A percentile compares a stretch with the other conserved stretches of the same genome.
Evolutionary conservation across 73 alveolate species (phyloP).

Genomic region (Paramecium sonneborni): DNA sequence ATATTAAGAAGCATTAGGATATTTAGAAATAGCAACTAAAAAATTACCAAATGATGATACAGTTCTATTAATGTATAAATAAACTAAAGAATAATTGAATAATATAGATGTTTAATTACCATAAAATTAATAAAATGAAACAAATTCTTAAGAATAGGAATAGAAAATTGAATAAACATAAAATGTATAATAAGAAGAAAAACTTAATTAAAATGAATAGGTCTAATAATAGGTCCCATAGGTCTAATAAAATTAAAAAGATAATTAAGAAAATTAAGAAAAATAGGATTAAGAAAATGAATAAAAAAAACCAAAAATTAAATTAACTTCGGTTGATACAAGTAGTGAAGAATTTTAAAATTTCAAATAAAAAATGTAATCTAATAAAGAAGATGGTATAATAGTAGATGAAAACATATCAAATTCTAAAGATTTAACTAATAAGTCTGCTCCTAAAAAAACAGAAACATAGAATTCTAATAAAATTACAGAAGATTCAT

Average conservation of each 20-base stretch:
- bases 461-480: background rate
- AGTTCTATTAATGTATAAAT: background rate
- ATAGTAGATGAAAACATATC: background rate
- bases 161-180: background rate
- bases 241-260: background rate
- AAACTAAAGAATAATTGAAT: background rate
- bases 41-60: slow-evolving; percentile 40
- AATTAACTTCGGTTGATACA: slow-evolving; percentile 11
- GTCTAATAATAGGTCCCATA: no score
- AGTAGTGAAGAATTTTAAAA: slow-evolving; percentile 2
- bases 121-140: background rate
- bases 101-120: background rate
- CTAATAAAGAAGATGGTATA: background rate
- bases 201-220: background rate
- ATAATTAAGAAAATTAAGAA: background rate
- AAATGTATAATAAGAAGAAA: background rate
- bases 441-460: background rate
- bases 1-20: slow-evolving; percentile 75
- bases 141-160: background rate
- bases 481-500: background rate
- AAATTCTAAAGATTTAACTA: background rate
- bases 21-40: slow-evolving; percentile 73
- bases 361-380: background rate
- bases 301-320: background rate
- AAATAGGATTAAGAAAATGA: background rate